These are phyloP conservation scores for Trypanosoma platydactyli DNA, from an alignment of 208 protist species.

Conservation along the genomic window DNA sequence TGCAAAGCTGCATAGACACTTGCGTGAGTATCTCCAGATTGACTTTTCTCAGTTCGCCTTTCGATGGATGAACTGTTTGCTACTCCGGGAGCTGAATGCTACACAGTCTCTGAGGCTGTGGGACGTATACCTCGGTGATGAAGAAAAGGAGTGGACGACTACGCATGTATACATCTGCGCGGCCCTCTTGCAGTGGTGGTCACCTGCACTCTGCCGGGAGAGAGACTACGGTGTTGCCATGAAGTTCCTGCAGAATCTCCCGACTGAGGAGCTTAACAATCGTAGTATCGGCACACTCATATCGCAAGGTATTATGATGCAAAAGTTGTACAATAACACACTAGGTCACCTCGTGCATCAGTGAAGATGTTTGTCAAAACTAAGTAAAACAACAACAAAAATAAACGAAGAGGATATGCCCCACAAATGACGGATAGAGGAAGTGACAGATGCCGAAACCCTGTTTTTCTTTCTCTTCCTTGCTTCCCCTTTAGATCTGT, in stretches of 20 bases:
- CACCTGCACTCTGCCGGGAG: slow-evolving; percentile 46
- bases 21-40: slow-evolving; percentile 54
- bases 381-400: slow-evolving; percentile 8
- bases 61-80: slow-evolving; percentile 93
- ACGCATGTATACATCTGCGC: slow-evolving; percentile 90
- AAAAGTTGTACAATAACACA: slow-evolving; percentile 64
- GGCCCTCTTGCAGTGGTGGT: slow-evolving; percentile 76
- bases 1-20: slow-evolving; percentile 45
- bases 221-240: slow-evolving; percentile 62
- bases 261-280: slow-evolving; percentile 50
- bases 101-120: slow-evolving; percentile 78
- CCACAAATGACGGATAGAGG: slow-evolving; percentile 9
- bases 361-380: slow-evolving; percentile 2
- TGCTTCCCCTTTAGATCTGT: no score
- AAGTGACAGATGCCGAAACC: no score
- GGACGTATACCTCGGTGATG: slow-evolving; percentile 90
- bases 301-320: slow-evolving; percentile 62
- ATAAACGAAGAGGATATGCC: slow-evolving; percentile 6
- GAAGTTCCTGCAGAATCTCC: slow-evolving; percentile 70
- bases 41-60: slow-evolving; percentile 87
- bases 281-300: slow-evolving; percentile 62
- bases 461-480: slow-evolving; percentile 17
- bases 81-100: slow-evolving; percentile 85
- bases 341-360: slow-evolving; percentile 24
- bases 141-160: slow-evolving; percentile 53